These are phyloP conservation scores for Paraphoma chrysanthemicola DNA, from an alignment of 2,329 filamentous ascomycete species.

Conservation along the genomic window DNA sequence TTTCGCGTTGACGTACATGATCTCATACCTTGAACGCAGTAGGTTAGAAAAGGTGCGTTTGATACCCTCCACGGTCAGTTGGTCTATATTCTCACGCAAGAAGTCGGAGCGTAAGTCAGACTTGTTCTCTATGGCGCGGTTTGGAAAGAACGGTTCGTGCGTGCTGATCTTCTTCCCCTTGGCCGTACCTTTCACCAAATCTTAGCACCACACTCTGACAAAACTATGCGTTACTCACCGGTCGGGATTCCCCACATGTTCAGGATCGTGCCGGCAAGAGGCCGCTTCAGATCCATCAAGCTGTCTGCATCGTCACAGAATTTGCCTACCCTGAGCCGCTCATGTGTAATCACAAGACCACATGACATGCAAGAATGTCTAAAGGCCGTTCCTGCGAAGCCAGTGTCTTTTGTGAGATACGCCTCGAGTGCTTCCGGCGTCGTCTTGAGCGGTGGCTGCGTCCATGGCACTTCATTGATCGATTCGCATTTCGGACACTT, in stretches of 20 bases:
- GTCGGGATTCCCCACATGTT: slow-evolving; percentile 61
- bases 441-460: slow-evolving; percentile 46
- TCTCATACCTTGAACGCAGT: neutral
- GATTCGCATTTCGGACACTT: slow-evolving; percentile 63
- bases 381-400: slow-evolving; percentile 69
- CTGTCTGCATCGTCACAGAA: slow-evolving; percentile 64
- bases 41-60: slow-evolving; percentile 13
- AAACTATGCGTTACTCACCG: neutral
- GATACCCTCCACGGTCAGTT: slow-evolving; percentile 20
- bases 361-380: slow-evolving; percentile 60
- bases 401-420: slow-evolving; percentile 55
- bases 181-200: slow-evolving; percentile 17
- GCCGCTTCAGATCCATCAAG: slow-evolving; percentile 56
- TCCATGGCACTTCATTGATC: slow-evolving; percentile 64
- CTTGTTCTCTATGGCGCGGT: slow-evolving; percentile 18
- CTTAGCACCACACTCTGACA: neutral
- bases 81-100: slow-evolving; percentile 27
- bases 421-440: slow-evolving; percentile 32
- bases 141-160: slow-evolving; percentile 25
- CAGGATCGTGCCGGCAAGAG: slow-evolving; percentile 74
- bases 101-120: slow-evolving; percentile 29
- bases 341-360: slow-evolving; percentile 58
- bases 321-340: slow-evolving; percentile 66
- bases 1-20: slow-evolving; percentile 50
- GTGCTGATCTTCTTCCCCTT: slow-evolving; percentile 22